Evolutionary conservation across 345 rosid genomes (phyloP), one percentile per base, ranked within the genome.

Genomic region (Lepidium sativum): DNA sequence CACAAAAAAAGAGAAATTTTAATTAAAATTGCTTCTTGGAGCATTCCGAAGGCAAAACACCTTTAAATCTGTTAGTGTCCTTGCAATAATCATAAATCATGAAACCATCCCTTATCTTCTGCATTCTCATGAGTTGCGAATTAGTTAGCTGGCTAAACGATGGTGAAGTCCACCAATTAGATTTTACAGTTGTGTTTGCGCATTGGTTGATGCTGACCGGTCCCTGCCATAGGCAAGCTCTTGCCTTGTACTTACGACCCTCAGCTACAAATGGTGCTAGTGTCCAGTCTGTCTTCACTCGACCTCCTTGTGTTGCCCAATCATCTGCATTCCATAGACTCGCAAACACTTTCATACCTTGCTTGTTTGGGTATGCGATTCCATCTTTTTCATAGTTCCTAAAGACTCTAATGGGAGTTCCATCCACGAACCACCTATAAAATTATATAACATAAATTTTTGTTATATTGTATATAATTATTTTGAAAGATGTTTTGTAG

Each of bases 291-390:
- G 76, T 85, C 74, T 87, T 87, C 54, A 47, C 80, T 6, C 69
- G 79, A 9, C 98, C 92, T 31, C 92, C 95, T 80, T 80, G 75
- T 10, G 92, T 91, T 8, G 92, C 90, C 88, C 90, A 82, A 60
- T 79, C 61, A 56, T 86, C 96, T 11, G 87, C 98, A 71, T 80
- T 77, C 91, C 95, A 86, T 72, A 91, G 45, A 77, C 86, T 86
- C 13, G 88, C 31, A 65, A 82, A 76, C 40, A 77, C 80, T 63
- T 79, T 72, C 96, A 85, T 86, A 25, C 86, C 95, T 57, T 91
- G 88, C 68, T 78, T 78, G 82, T 81, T 86, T 2, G 95, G 95
- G 70, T 75, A 91, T 58, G 82, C 78, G 47, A 91, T 74, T 43
- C 83, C 84, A 13, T 78, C 71, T 0, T 60, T 77, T 63, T 82